phyloP scores from a whole-genome alignment of 345 rosid species.

The Eucalyptus regnans region DNA sequence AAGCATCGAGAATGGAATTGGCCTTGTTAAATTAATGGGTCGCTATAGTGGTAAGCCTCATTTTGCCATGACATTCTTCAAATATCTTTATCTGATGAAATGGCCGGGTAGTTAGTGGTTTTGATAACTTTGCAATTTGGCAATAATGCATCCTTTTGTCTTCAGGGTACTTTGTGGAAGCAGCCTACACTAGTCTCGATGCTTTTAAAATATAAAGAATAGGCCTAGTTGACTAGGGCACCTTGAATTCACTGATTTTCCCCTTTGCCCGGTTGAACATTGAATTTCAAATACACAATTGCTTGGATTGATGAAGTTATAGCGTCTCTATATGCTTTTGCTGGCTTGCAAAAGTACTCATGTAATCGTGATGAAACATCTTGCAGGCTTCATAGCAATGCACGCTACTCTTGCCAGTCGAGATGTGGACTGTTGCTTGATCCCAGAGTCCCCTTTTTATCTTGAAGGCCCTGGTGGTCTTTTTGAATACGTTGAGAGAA shows the following conservation, averaged over 20 bases:
- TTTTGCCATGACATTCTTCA: neutral
- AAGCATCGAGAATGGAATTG: conserved; percentile 51
- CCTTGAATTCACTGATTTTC: neutral
- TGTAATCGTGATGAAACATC: neutral
- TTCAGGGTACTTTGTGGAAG: neutral
- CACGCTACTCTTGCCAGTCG: conserved; percentile 42
- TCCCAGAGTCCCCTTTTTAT: conserved; percentile 37
- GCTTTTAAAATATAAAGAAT: neutral
- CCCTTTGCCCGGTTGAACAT: neutral
- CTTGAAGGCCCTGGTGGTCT: conserved; percentile 44
- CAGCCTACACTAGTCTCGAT: neutral
- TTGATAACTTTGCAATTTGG: neutral
- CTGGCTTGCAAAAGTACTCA: neutral
- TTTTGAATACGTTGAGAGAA: conserved; percentile 12
- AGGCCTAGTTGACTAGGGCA: neutral
- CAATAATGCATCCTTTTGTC: neutral
- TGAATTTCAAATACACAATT: neutral
- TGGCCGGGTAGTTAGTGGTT: neutral
- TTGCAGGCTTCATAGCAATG: conserved; percentile 33
- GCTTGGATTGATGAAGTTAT: neutral
- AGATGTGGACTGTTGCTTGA: conserved; percentile 41
- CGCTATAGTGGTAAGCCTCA: conserved; percentile 36
- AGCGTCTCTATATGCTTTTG: neutral
- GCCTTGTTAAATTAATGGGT: conserved; percentile 60
- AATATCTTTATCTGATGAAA: neutral